Evolutionary conservation across 1,284 basidiomycete genomes (phyloP).

Genomic region (Erythrobasidium hasegawianum): DNA sequence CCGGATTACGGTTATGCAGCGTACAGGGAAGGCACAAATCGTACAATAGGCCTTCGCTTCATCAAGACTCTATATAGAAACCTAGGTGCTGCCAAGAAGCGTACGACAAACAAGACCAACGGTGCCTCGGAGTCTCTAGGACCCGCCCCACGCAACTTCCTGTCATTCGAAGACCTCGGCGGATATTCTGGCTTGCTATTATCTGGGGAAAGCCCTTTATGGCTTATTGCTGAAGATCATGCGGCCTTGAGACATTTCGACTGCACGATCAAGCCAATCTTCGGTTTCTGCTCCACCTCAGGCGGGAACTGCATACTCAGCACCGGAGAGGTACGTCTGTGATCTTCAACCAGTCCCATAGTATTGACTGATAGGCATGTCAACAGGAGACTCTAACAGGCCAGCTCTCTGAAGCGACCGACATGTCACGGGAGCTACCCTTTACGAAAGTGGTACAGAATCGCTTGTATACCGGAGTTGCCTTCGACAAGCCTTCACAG

Average conservation of each 20-base stretch:
- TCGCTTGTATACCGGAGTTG: conserved; percentile 73
- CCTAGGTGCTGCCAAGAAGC: conserved; percentile 51
- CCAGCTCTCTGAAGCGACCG: conserved; percentile 71
- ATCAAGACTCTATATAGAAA: conserved; percentile 65
- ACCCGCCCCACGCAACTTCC: conserved; percentile 38
- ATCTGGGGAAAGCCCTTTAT: conserved; percentile 78
- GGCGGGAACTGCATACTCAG: conserved; percentile 3
- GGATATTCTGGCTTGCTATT: conserved; percentile 72
- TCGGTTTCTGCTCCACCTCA: conserved; percentile 37
- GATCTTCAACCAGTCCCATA: too few relatives aligned
- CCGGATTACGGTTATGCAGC: conserved; percentile 52
- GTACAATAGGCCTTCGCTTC: conserved; percentile 66
- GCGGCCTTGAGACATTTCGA: conserved; percentile 63
- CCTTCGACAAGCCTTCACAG: conserved; percentile 75
- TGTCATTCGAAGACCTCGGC: conserved; percentile 49
- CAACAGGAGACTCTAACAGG: conserved; percentile 70
- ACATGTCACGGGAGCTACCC: conserved; percentile 67
- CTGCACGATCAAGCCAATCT: conserved; percentile 50
- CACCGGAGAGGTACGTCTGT: conserved; percentile 8
- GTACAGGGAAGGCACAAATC: conserved; percentile 52
- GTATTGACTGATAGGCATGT: background rate
- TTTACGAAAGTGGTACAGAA: conserved; percentile 66
- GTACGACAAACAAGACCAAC: background rate
- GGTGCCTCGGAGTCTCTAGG: conserved; percentile 37
- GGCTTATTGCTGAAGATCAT: conserved; percentile 73